These are phyloP conservation scores for Alloteropsis angusta DNA, from an alignment of 202 grass and related monocot species.

Conservation along the genomic window DNA sequence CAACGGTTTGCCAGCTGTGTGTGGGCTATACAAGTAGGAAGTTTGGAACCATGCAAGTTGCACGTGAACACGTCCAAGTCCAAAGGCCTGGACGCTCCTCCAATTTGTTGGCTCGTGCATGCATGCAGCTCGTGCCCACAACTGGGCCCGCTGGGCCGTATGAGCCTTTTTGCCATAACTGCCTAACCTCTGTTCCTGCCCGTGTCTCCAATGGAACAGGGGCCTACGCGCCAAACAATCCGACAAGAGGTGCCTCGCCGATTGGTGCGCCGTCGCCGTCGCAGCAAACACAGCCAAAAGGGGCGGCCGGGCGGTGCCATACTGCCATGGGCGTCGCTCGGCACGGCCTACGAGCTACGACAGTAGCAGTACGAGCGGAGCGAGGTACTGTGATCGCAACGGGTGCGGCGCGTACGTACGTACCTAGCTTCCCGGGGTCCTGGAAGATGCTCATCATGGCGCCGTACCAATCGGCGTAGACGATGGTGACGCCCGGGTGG, in stretches of 20 bases:
- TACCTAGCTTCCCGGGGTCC: slow-evolving; percentile 44
- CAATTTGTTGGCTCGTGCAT: not conserved
- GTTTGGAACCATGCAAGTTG: not conserved
- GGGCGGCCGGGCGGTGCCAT: not conserved
- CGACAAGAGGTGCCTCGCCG: not conserved
- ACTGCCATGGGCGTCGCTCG: not conserved
- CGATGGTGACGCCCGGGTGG: slow-evolving; percentile 44
- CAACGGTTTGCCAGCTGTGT: not conserved
- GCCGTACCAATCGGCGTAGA: slow-evolving; percentile 81
- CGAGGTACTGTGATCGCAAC: too few species aligned
- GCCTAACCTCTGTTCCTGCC: not conserved
- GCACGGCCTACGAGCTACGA: not conserved
- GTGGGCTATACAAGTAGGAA: too few species aligned
- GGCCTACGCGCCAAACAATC: not conserved
- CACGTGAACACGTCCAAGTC: not conserved
- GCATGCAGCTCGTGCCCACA: not conserved
- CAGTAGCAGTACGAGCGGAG: too few species aligned
- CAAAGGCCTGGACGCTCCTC: not conserved
- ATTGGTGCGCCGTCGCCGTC: slow-evolving; percentile 12
- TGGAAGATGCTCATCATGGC: slow-evolving; percentile 68
- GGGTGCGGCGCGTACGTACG: not conserved
- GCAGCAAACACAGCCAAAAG: not conserved
- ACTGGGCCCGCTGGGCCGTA: not conserved
- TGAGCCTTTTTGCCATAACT: not conserved
- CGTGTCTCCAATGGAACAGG: not conserved